Conservation (phyloP, 164 flowering plant genomes). For the Kingdonia uniflora region DNA sequence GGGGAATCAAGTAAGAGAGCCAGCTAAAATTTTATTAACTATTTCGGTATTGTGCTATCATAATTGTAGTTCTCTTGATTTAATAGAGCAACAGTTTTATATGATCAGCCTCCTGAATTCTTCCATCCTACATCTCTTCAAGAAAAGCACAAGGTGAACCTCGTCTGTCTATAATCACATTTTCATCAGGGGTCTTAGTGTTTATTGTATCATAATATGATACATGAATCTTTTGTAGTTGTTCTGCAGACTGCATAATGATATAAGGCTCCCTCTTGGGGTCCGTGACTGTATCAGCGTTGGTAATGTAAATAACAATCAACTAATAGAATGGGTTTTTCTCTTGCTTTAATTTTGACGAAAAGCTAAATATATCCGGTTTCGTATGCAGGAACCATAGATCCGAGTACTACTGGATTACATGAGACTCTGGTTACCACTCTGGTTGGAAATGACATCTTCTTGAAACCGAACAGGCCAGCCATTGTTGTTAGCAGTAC, state of each 20-base stretch:
- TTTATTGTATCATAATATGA: not conserved
- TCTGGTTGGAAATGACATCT: conserved; percentile 25
- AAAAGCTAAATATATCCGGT: too few species aligned
- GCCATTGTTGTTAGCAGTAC: conserved; percentile 92
- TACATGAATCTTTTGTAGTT: conserved; percentile 34
- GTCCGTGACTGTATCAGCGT: conserved; percentile 48
- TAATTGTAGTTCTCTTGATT: conserved; percentile 5
- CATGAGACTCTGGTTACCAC: conserved; percentile 45
- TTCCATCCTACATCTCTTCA: conserved; percentile 67
- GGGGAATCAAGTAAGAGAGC: conserved; percentile 76
- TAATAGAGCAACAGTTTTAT: conserved; percentile 70
- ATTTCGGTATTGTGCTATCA: not conserved
- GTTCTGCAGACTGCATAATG: conserved; percentile 56
- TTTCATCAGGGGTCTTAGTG: not conserved
- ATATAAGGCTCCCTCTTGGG: conserved; percentile 30
- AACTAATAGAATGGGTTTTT: too few species aligned
- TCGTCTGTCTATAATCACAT: not conserved
- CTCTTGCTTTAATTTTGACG: too few species aligned
- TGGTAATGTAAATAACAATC: conserved; percentile 34
- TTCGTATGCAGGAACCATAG: conserved; percentile 19
- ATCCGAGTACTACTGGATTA: conserved; percentile 7
- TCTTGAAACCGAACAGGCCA: conserved; percentile 61
- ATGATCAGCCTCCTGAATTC: conserved; percentile 98
- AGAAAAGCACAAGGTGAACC: conserved; percentile 69
- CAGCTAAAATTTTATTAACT: not conserved